A percentile compares a stretch with the other conserved stretches of the same genome.
These are phyloP conservation scores for Coemansia sp. DNA, from an alignment of 192 early-diverging fungal genomes.

Conservation along the genomic window DNA sequence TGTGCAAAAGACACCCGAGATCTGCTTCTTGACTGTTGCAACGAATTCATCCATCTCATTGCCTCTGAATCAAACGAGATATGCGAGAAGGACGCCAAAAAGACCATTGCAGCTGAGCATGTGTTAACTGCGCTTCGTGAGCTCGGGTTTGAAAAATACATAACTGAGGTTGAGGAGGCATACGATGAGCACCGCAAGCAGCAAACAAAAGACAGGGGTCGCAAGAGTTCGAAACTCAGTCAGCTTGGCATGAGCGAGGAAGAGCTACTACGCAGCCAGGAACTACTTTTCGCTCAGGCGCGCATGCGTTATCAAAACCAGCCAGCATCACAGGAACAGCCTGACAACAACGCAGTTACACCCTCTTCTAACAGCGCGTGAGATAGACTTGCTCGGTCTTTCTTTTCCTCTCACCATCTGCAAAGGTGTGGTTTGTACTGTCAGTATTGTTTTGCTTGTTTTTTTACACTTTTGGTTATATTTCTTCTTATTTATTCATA, in stretches of 20 bases:
- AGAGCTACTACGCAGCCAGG: constrained; percentile 80
- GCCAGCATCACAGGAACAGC: constrained; percentile 17
- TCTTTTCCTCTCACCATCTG: neutral
- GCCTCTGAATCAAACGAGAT: constrained; percentile 94
- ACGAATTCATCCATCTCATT: constrained; percentile 94
- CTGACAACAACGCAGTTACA: constrained; percentile 17
- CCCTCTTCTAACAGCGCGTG: constrained; percentile 8
- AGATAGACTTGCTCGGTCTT: neutral
- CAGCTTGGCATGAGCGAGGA: constrained; percentile 85
- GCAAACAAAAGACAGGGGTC: constrained; percentile 76
- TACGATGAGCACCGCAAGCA: constrained; percentile 86
- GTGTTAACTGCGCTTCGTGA: constrained; percentile 83
- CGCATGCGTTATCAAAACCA: constrained; percentile 68
- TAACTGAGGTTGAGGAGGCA: constrained; percentile 83
- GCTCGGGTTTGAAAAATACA: constrained; percentile 91
- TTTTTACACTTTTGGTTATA: neutral
- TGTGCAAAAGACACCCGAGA: constrained; percentile 97
- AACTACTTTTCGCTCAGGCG: constrained; percentile 87
- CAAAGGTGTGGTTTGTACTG: neutral
- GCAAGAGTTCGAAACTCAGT: constrained; percentile 71
- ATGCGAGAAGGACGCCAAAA: constrained; percentile 94
- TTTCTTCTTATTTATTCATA: neutral
- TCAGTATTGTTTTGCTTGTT: neutral
- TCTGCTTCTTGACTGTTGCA: constrained; percentile 92
- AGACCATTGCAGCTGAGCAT: constrained; percentile 97